Base-by-base conservation (phyloP, 768 basidiomycete genomes). In the Myochromella boudieri region DNA sequence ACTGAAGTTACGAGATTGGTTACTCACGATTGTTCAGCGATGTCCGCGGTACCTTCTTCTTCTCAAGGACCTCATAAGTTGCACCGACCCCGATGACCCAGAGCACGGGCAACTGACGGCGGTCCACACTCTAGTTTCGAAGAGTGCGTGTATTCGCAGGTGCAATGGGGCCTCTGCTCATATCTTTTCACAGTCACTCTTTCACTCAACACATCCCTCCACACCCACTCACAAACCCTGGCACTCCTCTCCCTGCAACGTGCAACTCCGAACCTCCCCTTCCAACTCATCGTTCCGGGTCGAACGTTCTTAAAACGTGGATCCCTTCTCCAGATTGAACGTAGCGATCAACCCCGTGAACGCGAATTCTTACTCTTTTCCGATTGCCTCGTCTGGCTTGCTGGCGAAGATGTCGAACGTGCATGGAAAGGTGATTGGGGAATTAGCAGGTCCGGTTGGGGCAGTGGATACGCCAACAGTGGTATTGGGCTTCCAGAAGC, bases 41-140 rank as follows among this genome's bases (percentile, higher is more conserved):
- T 92, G 90, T 63, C 92, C 92, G 3, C 77, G 92, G 46, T 94
- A 94, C 60, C 75, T 92, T 6, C 75, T 95, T 9, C 70, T 95
- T 9, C 76, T 94, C 42, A 91, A 84, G 64, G 91, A 95, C 60
- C 74, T 94, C 28, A 80, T 91, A 27, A 62, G 64, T n/a, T 79
- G 81, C 49, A 89, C 85, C 12, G 75, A 77, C 28, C 65, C 70
- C 3, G 80, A 81, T 3, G 84, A 87, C 50, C 71, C 76, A n/a
- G 91, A 93, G 60, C 73, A 85, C 57, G 68, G 67, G 3, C 78
- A 78, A 22, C 70, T 93, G 20, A 74, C 71, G 25, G 68, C 75
- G 29, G 85, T 78, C 1, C 81, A 84, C 53, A 68, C 69, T 0
- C 74, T 91, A 10, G 85, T 91, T 1, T 82, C 84, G 3, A 91